phyloP scores from a whole-genome alignment of 257 asterid genomes.

The Scutellaria minor region DNA sequence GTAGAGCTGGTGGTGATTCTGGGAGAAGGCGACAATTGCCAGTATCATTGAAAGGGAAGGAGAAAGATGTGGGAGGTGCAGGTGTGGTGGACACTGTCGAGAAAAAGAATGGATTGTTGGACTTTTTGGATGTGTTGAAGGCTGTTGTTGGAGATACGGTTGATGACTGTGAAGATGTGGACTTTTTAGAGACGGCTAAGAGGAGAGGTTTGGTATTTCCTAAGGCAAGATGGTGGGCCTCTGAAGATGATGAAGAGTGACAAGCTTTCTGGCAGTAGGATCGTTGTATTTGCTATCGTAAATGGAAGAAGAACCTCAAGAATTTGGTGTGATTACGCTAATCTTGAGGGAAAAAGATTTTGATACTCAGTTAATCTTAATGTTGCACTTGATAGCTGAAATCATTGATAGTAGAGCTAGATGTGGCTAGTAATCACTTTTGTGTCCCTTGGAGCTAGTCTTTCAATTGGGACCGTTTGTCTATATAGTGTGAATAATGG shows the following conservation, averaged over 20 bases:
- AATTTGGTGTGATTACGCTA: not conserved
- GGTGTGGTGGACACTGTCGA: conserved; percentile 9
- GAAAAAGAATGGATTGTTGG: conserved; percentile 31
- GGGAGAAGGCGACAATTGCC: conserved; percentile 43
- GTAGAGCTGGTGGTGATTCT: too few species aligned
- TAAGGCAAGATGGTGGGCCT: conserved; percentile 51
- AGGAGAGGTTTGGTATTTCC: conserved; percentile 46
- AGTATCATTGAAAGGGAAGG: conserved; percentile 34
- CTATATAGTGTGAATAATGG: conserved; percentile 2
- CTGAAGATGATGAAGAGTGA: conserved; percentile 22
- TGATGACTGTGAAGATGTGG: conserved; percentile 29
- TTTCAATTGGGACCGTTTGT: too few species aligned
- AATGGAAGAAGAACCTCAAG: not conserved
- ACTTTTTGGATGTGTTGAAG: conserved; percentile 31
- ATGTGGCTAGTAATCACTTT: too few species aligned
- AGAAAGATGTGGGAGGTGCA: conserved; percentile 21
- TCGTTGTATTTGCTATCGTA: too few species aligned
- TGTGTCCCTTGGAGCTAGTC: not conserved
- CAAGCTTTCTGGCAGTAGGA: not conserved
- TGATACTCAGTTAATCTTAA: too few species aligned
- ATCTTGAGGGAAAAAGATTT: too few species aligned
- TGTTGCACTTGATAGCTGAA: not conserved
- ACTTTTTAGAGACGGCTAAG: conserved; percentile 45
- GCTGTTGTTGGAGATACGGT: conserved; percentile 12
- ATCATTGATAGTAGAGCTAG: too few species aligned